Base-by-base conservation (phyloP, 2,329 filamentous ascomycete genomes). In the Phialophora tarda region DNA sequence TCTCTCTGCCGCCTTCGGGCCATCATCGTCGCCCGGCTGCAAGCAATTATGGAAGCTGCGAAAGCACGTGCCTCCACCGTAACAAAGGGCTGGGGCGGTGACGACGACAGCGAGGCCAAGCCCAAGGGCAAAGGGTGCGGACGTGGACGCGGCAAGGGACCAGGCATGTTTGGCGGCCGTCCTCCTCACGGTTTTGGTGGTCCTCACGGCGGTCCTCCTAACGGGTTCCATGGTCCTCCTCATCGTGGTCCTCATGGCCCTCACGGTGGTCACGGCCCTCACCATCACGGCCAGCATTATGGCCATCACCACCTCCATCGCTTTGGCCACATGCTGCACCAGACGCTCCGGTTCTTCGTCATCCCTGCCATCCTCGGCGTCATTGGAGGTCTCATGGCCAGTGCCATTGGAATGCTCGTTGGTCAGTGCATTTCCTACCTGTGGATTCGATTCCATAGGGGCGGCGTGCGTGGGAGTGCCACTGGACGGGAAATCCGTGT, bases 331-430 rank as follows among this genome's bases (percentile, higher is more conserved):
- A 78, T 81, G 70, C 73, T 77, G 17, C 78, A 76, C 65, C 77
- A 78, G n/a, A 74, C 80, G 23, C 71, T 83, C 26, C 79, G 78
- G 50, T 78, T 81, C 69, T 78, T 82, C 34, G 69, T 83, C 55
- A 73, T 83, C 56, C 81, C 81, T 3, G 79, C 79, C 32, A 63
- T 81, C 1, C 71, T 82, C 5, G 82, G 82, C 50, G 75, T 83
- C 34, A 73, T 81, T 28, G 80, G 80, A 30, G 81, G 80, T 64
- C 71, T 83, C 62, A 75, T 78, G 51, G 80, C 81, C 30, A 80
- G 78, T 66, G 79, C 78, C 10, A 69, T 83, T 51, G 81, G 81
- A 55, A 81, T 82, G 78, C 72, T 83, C n/a, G 75, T 82, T 53
- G 81, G 81, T 32, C 80, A 82, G 72, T 71, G 77, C 32, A 76